A percentile compares a stretch with the other conserved stretches of the same genome.
phyloP scores from a whole-genome alignment of 2,329 filamentous ascomycete species.

The Corniculantispora saksenae region DNA sequence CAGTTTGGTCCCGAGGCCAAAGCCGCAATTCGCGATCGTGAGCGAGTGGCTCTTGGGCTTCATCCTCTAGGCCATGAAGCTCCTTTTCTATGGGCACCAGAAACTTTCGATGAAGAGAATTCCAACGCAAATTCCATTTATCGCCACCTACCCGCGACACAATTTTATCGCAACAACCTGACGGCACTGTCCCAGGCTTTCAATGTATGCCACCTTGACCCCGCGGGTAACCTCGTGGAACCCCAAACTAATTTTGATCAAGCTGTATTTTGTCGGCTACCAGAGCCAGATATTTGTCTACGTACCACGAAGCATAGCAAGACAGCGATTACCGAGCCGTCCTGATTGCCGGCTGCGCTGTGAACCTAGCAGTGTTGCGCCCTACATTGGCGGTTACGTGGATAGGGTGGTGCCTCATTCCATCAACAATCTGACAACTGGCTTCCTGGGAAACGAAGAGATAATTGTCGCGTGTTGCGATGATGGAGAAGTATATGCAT shows the following conservation, averaged over 20 bases:
- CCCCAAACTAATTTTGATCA: slow-evolving; percentile 15
- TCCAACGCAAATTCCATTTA: background rate
- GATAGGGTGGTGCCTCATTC: slow-evolving; percentile 55
- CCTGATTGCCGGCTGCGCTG: slow-evolving; percentile 55
- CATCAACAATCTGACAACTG: slow-evolving; percentile 69
- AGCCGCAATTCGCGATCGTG: slow-evolving; percentile 36
- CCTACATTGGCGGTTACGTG: slow-evolving; percentile 52
- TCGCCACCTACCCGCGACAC: slow-evolving; percentile 25
- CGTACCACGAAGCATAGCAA: slow-evolving; percentile 46
- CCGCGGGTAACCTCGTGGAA: slow-evolving; percentile 1
- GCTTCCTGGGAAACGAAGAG: slow-evolving; percentile 69
- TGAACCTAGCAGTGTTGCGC: slow-evolving; percentile 41
- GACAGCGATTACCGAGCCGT: slow-evolving; percentile 48
- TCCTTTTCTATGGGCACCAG: slow-evolving; percentile 33
- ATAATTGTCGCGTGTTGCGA: slow-evolving; percentile 69
- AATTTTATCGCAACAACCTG: slow-evolving; percentile 53
- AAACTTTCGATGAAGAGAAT: slow-evolving; percentile 20
- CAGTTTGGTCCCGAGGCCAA: slow-evolving; percentile 41
- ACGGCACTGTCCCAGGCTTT: slow-evolving; percentile 58
- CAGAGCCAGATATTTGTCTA: slow-evolving; percentile 59
- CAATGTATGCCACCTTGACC: slow-evolving; percentile 45
- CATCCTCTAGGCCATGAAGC: slow-evolving; percentile 27
- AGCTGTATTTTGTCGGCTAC: slow-evolving; percentile 65
- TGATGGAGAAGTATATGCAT: slow-evolving; percentile 73
- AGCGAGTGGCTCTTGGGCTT: slow-evolving; percentile 31